Evolutionary conservation across 2,329 filamentous ascomycete genomes (phyloP).

Genomic region (Myriosclerotinia curreyana): DNA sequence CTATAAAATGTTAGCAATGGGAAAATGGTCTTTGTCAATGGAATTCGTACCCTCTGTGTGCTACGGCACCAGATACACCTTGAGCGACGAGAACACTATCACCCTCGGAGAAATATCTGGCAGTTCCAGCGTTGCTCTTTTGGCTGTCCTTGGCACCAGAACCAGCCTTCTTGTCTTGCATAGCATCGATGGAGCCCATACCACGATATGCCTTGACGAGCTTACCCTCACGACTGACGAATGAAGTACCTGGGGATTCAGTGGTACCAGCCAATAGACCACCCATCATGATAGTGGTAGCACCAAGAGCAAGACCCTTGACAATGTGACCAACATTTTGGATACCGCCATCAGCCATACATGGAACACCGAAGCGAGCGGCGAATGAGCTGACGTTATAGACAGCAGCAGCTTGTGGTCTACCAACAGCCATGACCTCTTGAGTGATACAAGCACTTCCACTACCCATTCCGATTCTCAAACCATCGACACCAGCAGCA

Average conservation of each 20-base stretch:
- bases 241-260: constrained; percentile 94
- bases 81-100: constrained; percentile 93
- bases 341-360: constrained; percentile 95
- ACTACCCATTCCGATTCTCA: constrained; percentile 98
- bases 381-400: constrained; percentile 88
- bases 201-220: constrained; percentile 98
- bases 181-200: constrained; percentile 98
- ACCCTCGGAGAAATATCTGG: constrained; percentile 96
- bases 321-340: constrained; percentile 99
- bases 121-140: constrained; percentile 89
- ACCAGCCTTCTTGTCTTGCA: constrained; percentile 98
- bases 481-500: constrained; percentile 88
- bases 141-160: constrained; percentile 71
- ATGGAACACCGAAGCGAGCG: constrained; percentile 89
- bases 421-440: constrained; percentile 98
- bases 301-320: constrained; percentile 92
- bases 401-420: constrained; percentile 91
- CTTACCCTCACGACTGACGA: constrained; percentile 93
- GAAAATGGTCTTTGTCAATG: neutral
- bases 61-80: constrained; percentile 85
- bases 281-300: constrained; percentile 98
- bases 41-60: constrained; percentile 61
- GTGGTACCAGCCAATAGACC: constrained; percentile 95
- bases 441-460: constrained; percentile 98
- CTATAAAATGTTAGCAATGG: constrained; percentile 22